Evolutionary conservation across 1,284 basidiomycete genomes (phyloP).

Genomic region (Anthracocystis panici-leucophaei): DNA sequence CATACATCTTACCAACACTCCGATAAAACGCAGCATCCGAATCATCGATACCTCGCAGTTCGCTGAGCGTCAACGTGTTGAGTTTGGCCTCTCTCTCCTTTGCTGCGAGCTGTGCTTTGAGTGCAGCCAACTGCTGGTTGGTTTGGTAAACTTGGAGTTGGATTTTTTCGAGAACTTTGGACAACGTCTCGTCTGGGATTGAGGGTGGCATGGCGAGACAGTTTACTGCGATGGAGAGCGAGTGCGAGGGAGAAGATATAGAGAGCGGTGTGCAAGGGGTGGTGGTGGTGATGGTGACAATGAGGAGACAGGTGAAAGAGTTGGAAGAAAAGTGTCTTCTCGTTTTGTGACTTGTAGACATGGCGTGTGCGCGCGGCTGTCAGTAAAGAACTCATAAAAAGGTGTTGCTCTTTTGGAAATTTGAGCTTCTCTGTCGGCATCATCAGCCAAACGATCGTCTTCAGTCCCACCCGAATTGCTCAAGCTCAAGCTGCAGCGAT

Average conservation of each 20-base stretch:
- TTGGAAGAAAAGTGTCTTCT: too few relatives aligned
- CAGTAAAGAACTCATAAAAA: too few relatives aligned
- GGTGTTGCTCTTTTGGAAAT: background rate
- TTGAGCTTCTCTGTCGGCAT: too few relatives aligned
- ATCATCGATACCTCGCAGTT: conserved; percentile 33
- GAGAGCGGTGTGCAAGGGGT: background rate
- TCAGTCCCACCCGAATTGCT: too few relatives aligned
- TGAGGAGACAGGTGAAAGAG: background rate
- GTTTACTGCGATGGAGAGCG: background rate
- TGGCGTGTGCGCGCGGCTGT: background rate
- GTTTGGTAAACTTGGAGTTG: conserved; percentile 45
- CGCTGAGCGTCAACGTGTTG: conserved; percentile 34
- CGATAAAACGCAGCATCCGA: conserved; percentile 31
- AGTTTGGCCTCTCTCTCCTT: conserved; percentile 43
- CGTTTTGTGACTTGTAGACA: too few relatives aligned
- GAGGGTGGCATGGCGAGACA: background rate
- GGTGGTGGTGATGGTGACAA: too few relatives aligned
- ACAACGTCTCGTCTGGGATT: conserved; percentile 44
- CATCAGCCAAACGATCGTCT: too few relatives aligned
- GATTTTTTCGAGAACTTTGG: conserved; percentile 45
- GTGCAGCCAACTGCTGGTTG: conserved; percentile 36
- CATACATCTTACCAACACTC: conserved; percentile 45
- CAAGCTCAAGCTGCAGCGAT: too few relatives aligned
- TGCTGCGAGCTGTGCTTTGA: conserved; percentile 33
- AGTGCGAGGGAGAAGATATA: background rate